Percentiles rank a stretch among this genome's conserved stretches.
These are phyloP conservation scores for Pseudogymnoascus sp. DNA, from an alignment of 2,329 filamentous ascomycete species.

Conservation along the genomic window DNA sequence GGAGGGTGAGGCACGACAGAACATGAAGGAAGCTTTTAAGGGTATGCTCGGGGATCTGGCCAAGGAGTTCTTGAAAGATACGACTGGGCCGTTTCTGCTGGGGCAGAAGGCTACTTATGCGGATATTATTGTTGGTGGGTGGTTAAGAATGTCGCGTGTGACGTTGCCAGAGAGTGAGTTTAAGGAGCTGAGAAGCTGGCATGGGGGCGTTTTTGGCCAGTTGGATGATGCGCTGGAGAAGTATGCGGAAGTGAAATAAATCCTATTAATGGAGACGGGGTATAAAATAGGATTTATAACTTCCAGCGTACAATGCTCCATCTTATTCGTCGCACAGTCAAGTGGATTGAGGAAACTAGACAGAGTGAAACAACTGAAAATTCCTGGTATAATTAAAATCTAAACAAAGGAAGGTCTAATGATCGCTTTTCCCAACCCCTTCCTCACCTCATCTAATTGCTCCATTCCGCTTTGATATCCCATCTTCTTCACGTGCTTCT, in stretches of 20 bases:
- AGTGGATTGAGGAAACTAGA: not conserved
- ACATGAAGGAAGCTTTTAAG: constrained; percentile 21
- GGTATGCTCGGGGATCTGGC: constrained; percentile 27
- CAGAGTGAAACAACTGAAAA: not conserved
- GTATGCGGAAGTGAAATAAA: constrained; percentile 9
- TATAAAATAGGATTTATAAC: not conserved
- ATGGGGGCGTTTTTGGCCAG: constrained; percentile 13
- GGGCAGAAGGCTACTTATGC: constrained; percentile 31
- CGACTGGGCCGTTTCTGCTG: constrained; percentile 24
- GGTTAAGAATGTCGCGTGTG: constrained; percentile 29
- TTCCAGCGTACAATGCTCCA: not conserved
- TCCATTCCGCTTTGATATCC: constrained; percentile 73
- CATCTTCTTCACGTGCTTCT: constrained; percentile 70
- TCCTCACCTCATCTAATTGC: constrained; percentile 84
- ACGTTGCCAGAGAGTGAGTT: constrained; percentile 13
- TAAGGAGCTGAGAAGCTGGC: constrained; percentile 13
- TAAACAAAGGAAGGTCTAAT: constrained; percentile 31
- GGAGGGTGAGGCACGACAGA: constrained; percentile 26
- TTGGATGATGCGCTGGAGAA: constrained; percentile 14
- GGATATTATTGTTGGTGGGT: constrained; percentile 36
- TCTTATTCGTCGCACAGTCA: not conserved
- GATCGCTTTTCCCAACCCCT: constrained; percentile 68
- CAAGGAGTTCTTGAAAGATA: constrained; percentile 27
- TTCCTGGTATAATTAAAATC: constrained; percentile 4
- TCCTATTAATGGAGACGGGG: not conserved